Evolutionary conservation across 768 basidiomycete species (phyloP).

Genomic region (Collybia sordida): DNA sequence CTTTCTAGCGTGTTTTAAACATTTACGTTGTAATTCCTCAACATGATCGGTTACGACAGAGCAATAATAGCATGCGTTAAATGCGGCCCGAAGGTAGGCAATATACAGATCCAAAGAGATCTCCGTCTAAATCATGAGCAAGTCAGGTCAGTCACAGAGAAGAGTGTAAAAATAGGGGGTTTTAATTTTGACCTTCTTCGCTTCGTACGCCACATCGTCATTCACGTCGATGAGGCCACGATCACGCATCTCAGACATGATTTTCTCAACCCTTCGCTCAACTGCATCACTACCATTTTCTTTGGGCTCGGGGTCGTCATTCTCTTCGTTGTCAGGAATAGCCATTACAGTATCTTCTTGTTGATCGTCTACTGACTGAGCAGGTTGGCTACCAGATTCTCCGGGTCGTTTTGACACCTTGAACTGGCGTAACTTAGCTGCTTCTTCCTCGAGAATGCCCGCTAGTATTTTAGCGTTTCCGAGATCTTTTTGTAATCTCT

Average conservation of each 20-base stretch:
- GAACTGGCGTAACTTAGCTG: slow-evolving; percentile 46
- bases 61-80: slow-evolving; percentile 98
- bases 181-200: slow-evolving; percentile 58
- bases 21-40: slow-evolving; percentile 95
- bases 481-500: slow-evolving; percentile 80
- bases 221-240: slow-evolving; percentile 57
- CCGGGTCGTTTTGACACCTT: slow-evolving; percentile 23
- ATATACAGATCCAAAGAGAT: slow-evolving; percentile 90
- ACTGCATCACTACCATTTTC: slow-evolving; percentile 78
- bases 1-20: slow-evolving; percentile 88
- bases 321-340: slow-evolving; percentile 34
- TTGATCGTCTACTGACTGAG: slow-evolving; percentile 28
- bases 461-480: slow-evolving; percentile 74
- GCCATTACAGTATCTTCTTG: slow-evolving; percentile 26
- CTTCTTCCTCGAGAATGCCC: slow-evolving; percentile 72
- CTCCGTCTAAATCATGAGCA: slow-evolving; percentile 50
- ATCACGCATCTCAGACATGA: slow-evolving; percentile 68
- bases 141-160: slow-evolving; percentile 11
- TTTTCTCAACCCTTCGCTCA: slow-evolving; percentile 76
- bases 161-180: slow-evolving; percentile 7
- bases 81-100: slow-evolving; percentile 89
- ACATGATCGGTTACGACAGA: slow-evolving; percentile 87
- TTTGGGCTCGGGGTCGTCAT: slow-evolving; percentile 55
- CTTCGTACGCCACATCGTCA: slow-evolving; percentile 66
- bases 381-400: neutral